Percentiles rank a stretch among this genome's conserved stretches.
Conservation (phyloP, 1,139 yeast genomes). For the Geotrichum reessii region DNA sequence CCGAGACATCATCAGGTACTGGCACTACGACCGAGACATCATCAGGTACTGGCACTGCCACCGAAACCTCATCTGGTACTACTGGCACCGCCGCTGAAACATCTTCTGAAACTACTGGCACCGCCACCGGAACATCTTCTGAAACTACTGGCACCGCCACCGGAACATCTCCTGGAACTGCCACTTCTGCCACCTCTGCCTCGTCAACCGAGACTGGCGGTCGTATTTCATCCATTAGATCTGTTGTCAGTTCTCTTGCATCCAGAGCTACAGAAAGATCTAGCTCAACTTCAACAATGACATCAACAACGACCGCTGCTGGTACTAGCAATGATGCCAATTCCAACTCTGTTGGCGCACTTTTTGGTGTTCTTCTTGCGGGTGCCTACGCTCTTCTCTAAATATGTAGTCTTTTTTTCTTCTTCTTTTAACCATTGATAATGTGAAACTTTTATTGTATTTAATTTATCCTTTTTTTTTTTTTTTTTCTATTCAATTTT, state of each 20-base stretch:
- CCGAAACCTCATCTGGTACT: no score
- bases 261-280: neutral
- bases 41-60: no score
- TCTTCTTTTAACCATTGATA: neutral
- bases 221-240: neutral
- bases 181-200: neutral
- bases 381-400: conserved; percentile 9
- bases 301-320: no score
- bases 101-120: neutral
- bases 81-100: no score
- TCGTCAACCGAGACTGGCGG: neutral
- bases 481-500: neutral
- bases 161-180: neutral
- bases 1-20: no score
- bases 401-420: no score
- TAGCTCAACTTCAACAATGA: neutral
- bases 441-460: neutral
- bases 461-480: neutral
- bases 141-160: neutral
- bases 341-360: neutral
- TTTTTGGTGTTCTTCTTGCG: conserved; percentile 14
- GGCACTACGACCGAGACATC: no score
- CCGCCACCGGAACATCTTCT: conserved; percentile 1
- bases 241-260: neutral
- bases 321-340: neutral